phyloP scores from a whole-genome alignment of 352 stramenopile genomes.

The Globisporangium emineosum region DNA sequence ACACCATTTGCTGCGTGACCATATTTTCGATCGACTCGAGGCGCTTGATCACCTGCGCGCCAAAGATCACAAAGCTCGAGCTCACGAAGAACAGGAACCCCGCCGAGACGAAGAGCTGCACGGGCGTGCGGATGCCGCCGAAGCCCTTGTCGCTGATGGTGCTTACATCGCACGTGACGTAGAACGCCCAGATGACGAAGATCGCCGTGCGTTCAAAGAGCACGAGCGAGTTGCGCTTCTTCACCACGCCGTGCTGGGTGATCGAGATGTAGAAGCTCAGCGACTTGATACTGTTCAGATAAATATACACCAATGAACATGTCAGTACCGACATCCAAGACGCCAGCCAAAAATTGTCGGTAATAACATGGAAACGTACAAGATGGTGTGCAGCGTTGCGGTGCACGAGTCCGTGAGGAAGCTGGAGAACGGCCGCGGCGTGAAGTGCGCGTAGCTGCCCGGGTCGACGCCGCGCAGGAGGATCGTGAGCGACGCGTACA shows the following conservation, averaged over 20 bases:
- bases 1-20: slow-evolving; percentile 14
- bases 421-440: slow-evolving; percentile 32
- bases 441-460: slow-evolving; percentile 42
- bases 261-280: slow-evolving; percentile 57
- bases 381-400: slow-evolving; percentile 53
- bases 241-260: slow-evolving; percentile 41
- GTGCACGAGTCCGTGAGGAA: slow-evolving; percentile 64
- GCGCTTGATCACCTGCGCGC: slow-evolving; percentile 32
- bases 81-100: slow-evolving; percentile 24
- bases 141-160: slow-evolving; percentile 37
- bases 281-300: slow-evolving; percentile 40
- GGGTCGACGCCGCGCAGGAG: slow-evolving; percentile 55
- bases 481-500: slow-evolving; percentile 48
- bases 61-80: slow-evolving; percentile 27
- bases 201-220: slow-evolving; percentile 29
- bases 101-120: slow-evolving; percentile 25
- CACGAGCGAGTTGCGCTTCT: slow-evolving; percentile 25
- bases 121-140: slow-evolving; percentile 20
- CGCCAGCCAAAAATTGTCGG: background rate
- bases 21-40: slow-evolving; percentile 44
- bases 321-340: background rate
- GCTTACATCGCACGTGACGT: slow-evolving; percentile 30
- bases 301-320: background rate
- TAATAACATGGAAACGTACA: slow-evolving; percentile 26
- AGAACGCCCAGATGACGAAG: slow-evolving; percentile 38